Base-by-base conservation (phyloP, 257 asterid species). In the Buddleja alternifolia region DNA sequence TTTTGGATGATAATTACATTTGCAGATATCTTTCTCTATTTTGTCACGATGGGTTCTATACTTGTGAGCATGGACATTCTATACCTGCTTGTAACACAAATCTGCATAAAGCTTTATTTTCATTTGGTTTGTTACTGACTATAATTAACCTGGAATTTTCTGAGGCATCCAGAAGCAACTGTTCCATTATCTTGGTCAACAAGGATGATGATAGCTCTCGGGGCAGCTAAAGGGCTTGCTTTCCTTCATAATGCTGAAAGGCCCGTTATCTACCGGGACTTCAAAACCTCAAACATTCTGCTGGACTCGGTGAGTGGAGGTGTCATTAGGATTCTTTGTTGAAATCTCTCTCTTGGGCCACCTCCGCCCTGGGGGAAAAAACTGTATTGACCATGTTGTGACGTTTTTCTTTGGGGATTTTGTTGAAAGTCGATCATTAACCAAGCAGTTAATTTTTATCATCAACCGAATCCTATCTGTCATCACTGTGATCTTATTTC, bases 191-290 rank as follows among this genome's bases (percentile, higher is more conserved):
- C 97, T 72, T 94, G 99, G 99, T 84, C 96, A 32, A 91, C 90
- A 59, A 86, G 99, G 80, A 91, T 94, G 96, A 86, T 86, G 96
- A 94, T 94, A 80, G 98, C 99, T 73, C 89, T 94, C 57, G 99
- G 99, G 56, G 99, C 99, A 46, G 99, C 99, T 40, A 94, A 94
- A 77, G 99, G 99, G 71, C 96, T 94, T 56, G 99, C 99, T 34
- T 94, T 94, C 78, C 97, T 94, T 81, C 98, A 94, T 71, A 89
- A 91, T 80, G 97, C 97, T 20, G 98, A 94, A 68, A 83, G 97
- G 83, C 99, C 99, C 14, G 99, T 94, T 12, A 94, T 94, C 68
- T 94, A 94, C 79, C 89, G 99, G 61, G 99, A 94, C 78, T 94
- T 94, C 81, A 94, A 94, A 86, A 94, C 99, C 36, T 91, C 98